Evolutionary conservation across 164 flowering plant species (phyloP).

Genomic region (Dillenia turbinata): DNA sequence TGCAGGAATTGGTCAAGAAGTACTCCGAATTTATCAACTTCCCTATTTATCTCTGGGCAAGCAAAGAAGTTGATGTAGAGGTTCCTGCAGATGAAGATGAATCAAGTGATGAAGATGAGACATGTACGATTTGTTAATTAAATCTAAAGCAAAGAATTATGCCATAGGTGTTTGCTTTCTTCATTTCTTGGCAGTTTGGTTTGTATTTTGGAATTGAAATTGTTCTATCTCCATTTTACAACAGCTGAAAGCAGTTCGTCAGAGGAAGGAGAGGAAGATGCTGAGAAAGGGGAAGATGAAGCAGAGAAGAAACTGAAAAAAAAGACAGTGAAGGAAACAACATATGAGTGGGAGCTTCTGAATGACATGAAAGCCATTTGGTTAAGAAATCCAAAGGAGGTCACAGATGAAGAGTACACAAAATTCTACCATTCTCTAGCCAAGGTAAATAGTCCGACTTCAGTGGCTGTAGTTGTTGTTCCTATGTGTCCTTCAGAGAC

Average conservation of each 20-base stretch:
- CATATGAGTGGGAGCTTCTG: conserved; percentile 88
- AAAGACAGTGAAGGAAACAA: conserved; percentile 80
- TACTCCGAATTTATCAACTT: conserved; percentile 97
- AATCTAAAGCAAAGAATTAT: background rate
- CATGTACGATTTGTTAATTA: conserved; percentile 32
- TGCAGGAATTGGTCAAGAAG: conserved; percentile 86
- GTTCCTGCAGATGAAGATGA: conserved; percentile 97
- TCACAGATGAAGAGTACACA: conserved; percentile 91
- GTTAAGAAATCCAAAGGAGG: conserved; percentile 91
- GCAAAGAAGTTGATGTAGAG: conserved; percentile 87
- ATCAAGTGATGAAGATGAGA: conserved; percentile 67
- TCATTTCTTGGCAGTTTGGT: too few relatives aligned
- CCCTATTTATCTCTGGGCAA: conserved; percentile 88
- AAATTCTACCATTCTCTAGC: conserved; percentile 88
- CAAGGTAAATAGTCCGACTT: conserved; percentile 45
- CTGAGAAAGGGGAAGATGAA: conserved; percentile 65
- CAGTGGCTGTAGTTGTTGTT: background rate
- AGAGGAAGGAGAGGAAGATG: conserved; percentile 49
- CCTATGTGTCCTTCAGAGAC: background rate
- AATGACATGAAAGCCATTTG: conserved; percentile 97
- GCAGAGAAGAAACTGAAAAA: conserved; percentile 84
- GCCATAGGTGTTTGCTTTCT: too few relatives aligned
- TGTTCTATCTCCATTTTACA: background rate
- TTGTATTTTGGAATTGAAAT: background rate
- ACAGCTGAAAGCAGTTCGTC: conserved; percentile 61